Base-by-base conservation (phyloP, 441 rosid genomes). In the Mallotus repandus region DNA sequence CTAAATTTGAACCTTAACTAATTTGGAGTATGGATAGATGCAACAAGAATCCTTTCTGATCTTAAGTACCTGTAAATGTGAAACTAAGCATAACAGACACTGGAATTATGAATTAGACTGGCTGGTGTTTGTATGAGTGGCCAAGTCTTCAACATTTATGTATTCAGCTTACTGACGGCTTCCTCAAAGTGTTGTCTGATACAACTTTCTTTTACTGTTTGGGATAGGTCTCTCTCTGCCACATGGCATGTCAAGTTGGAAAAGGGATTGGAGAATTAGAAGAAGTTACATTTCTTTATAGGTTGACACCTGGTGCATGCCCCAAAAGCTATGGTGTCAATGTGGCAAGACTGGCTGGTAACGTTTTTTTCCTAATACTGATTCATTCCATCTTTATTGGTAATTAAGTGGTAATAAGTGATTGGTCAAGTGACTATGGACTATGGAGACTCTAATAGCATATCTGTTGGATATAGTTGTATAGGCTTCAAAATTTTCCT, bases 301-400 rank as follows among this genome's bases (percentile, higher is more conserved):
- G 91, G 81, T 80, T 93, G 82, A 90, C 85, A 22, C 76, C 81
- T 64, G 98, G 98, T 72, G 91, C 93, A 60, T 96, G 99, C 83
- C 99, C 98, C 62, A 96, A 93, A 84, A 96, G 99, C 85, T 91
- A 93, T 66, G 98, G 99, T 70, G 96, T 93, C 78, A 96, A 96
- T 69, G 97, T 96, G 81, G 99, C 99, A 65, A 88, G 97, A 73
- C 82, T 96, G 80, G 99, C 98, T 56, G 99, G 99, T 90, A 87
- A 75, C 38, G 32, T 77, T 70, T 66, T 63, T 69, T 78, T 48
- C 53, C 46, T 25, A 29, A 29, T 29, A 29, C 32, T 29, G 13
- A 9, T 35, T 21, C 12, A 49, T 21, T 45, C 63, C 61, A 69
- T n/a, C 19, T 74, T 41, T 9, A 67, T 60, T 9, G 60, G 13